Percentiles rank a stretch among this genome's conserved stretches.
phyloP scores from a whole-genome alignment of 139 green algal genomes.

The Volvox africanus region DNA sequence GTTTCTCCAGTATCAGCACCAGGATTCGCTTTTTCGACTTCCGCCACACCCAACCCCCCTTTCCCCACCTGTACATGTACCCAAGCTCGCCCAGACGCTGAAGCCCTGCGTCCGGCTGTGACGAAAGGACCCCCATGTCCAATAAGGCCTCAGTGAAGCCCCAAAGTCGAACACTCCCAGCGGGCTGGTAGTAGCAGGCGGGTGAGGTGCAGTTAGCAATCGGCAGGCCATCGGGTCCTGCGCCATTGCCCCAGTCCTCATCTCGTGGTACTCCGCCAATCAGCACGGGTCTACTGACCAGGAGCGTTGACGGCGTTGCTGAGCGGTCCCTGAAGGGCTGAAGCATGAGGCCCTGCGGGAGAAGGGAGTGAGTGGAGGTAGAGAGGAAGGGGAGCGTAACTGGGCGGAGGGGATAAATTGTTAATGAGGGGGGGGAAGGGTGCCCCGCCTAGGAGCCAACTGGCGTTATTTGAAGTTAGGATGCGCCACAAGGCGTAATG shows the following conservation, averaged over 20 bases:
- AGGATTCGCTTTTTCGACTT: too few relatives aligned
- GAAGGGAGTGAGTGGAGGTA: neutral
- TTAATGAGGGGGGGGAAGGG: neutral
- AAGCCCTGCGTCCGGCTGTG: neutral
- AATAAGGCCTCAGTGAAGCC: neutral
- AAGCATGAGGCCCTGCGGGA: neutral
- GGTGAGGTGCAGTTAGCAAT: neutral
- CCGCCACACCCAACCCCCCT: neutral
- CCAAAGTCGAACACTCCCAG: neutral
- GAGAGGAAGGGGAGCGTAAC: neutral
- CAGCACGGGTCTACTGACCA: neutral
- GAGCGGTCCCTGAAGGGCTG: neutral
- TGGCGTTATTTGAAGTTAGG: too few relatives aligned
- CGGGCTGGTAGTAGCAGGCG: neutral
- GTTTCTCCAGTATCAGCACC: too few relatives aligned
- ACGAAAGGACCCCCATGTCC: neutral
- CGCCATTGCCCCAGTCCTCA: constrained; percentile 18
- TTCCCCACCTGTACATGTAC: neutral
- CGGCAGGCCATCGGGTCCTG: neutral
- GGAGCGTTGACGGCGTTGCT: neutral
- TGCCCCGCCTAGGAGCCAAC: too few relatives aligned
- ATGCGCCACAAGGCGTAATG: too few relatives aligned
- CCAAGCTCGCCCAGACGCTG: neutral
- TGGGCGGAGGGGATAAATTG: neutral
- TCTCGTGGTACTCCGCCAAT: neutral